Percentiles rank a stretch among this genome's conserved stretches.
Conservation (phyloP, 2,329 filamentous ascomycete genomes). For the Diaporthe citriasiana region DNA sequence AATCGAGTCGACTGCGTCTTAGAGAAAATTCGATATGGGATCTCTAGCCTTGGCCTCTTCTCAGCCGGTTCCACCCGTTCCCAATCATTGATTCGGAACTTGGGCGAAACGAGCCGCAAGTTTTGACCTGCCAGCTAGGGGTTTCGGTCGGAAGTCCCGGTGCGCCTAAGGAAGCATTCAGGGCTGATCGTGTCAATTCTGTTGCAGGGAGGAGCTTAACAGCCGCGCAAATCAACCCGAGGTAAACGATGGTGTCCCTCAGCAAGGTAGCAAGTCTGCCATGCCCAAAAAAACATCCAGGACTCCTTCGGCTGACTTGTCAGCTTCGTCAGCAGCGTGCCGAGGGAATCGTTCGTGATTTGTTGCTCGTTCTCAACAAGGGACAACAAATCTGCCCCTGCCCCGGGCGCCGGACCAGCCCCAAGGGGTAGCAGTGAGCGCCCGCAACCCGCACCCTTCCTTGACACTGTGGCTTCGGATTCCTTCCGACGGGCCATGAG, state of each 20-base stretch:
- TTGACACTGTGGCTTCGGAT: constrained; percentile 40
- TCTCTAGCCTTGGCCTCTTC: constrained; percentile 10
- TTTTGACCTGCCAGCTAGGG: constrained; percentile 32
- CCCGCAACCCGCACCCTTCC: constrained; percentile 19
- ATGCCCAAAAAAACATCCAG: constrained; percentile 12
- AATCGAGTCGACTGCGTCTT: constrained; percentile 28
- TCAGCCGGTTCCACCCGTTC: constrained; percentile 32
- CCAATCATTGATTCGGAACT: constrained; percentile 39
- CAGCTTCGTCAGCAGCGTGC: constrained; percentile 26
- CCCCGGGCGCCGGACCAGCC: constrained; percentile 19
- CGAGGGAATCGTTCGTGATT: constrained; percentile 18
- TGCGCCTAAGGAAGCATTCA: neutral
- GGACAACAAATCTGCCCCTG: constrained; percentile 13
- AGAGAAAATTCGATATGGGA: constrained; percentile 6
- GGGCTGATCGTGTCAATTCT: constrained; percentile 15
- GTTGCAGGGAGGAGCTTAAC: constrained; percentile 18
- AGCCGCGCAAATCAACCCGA: constrained; percentile 21
- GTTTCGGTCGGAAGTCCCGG: constrained; percentile 34
- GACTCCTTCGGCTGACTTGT: constrained; percentile 24
- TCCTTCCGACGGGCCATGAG: constrained; percentile 37
- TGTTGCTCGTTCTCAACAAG: constrained; percentile 24
- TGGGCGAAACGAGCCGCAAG: constrained; percentile 42
- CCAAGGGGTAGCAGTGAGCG: constrained; percentile 21
- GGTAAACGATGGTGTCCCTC: constrained; percentile 3
- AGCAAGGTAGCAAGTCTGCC: constrained; percentile 6